These are phyloP conservation scores for Vitis hybrid DNA, from an alignment of 177 flowering plant species.

Conservation along the genomic window DNA sequence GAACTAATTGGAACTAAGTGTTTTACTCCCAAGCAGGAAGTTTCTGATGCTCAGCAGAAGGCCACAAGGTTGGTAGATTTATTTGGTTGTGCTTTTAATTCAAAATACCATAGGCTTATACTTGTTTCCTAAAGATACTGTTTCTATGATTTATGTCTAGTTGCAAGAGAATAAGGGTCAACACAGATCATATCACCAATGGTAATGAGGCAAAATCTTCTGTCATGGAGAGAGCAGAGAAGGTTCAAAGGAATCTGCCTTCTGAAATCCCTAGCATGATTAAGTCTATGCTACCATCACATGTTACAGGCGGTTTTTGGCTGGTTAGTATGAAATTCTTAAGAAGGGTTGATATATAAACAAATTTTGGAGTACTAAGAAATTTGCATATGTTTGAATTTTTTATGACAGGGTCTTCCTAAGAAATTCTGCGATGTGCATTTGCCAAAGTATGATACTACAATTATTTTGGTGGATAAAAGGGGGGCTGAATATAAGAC, in stretches of 20 bases:
- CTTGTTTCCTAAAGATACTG: no score
- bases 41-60: no score
- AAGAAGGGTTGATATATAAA: no score
- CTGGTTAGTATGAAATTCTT: conserved; percentile 33
- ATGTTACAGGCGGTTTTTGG: conserved; percentile 49
- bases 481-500: conserved; percentile 21
- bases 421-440: conserved; percentile 29
- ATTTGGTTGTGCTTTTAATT: no score
- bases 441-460: conserved; percentile 38
- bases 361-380: no score
- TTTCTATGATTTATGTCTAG: no score
- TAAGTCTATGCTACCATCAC: conserved; percentile 46
- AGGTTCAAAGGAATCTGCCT: conserved; percentile 29
- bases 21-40: no score
- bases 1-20: no score
- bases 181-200: no score
- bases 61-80: no score
- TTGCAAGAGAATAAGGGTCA: no score
- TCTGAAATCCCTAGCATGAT: conserved; percentile 34
- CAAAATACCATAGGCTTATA: no score
- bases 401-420: conserved; percentile 37
- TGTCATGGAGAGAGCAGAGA: conserved; percentile 32
- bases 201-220: conserved; percentile 9
- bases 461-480: conserved; percentile 37
- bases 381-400: not conserved